phyloP scores from a whole-genome alignment of 768 basidiomycete species.

The Imleria badia region DNA sequence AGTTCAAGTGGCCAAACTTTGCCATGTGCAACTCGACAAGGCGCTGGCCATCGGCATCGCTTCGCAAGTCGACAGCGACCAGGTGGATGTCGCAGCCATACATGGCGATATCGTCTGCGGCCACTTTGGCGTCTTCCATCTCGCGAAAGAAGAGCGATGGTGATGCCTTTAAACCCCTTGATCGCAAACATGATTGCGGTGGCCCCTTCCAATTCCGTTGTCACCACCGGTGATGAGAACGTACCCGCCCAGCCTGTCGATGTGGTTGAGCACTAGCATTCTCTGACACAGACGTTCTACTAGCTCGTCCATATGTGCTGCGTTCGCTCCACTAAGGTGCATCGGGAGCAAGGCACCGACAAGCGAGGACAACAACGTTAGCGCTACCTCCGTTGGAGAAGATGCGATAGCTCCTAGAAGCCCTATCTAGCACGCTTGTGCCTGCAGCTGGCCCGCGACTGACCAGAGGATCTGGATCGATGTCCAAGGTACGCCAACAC shows the following conservation, averaged over 20 bases:
- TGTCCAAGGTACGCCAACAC: constrained; percentile 51
- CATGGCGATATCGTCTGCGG: constrained; percentile 45
- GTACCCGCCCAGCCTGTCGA: constrained; percentile 3
- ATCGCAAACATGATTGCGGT: constrained; percentile 51
- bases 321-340: constrained; percentile 25
- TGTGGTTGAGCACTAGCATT: too few relatives aligned
- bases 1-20: constrained; percentile 46
- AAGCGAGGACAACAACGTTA: constrained; percentile 47
- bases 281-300: too few relatives aligned
- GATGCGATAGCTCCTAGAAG: constrained; percentile 46
- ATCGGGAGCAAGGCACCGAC: constrained; percentile 15
- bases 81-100: constrained; percentile 37
- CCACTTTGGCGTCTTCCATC: constrained; percentile 50
- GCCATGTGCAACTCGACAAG: constrained; percentile 49
- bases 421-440: constrained; percentile 22
- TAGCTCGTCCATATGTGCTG: constrained; percentile 44
- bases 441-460: constrained; percentile 6
- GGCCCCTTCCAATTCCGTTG: constrained; percentile 52
- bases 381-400: constrained; percentile 23
- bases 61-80: constrained; percentile 42
- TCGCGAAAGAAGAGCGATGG: constrained; percentile 56
- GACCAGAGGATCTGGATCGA: constrained; percentile 13
- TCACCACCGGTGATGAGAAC: constrained; percentile 35
- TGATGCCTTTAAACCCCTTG: constrained; percentile 52
- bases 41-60: constrained; percentile 40